Percentiles rank a stretch among this genome's conserved stretches.
Conservation (phyloP, 2,329 filamentous ascomycete species). For the Hymenoscyphus salicellus region DNA sequence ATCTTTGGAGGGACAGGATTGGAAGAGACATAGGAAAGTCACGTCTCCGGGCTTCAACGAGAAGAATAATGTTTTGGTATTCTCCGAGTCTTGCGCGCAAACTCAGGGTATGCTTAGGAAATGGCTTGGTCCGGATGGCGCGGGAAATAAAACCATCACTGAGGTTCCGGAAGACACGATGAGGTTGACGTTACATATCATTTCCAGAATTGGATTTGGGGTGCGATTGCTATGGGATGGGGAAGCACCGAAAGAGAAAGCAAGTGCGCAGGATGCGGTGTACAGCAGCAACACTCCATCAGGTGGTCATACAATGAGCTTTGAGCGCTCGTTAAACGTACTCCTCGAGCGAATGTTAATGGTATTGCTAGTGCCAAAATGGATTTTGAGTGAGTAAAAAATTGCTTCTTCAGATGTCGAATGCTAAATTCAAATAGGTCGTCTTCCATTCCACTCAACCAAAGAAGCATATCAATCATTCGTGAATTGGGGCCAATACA, state of each 20-base stretch:
- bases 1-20: slow-evolving; percentile 64
- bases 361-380: slow-evolving; percentile 50
- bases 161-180: slow-evolving; percentile 64
- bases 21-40: slow-evolving; percentile 71
- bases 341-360: slow-evolving; percentile 53
- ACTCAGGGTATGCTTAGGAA: slow-evolving; percentile 57
- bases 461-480: slow-evolving; percentile 46
- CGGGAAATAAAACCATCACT: slow-evolving; percentile 48
- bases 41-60: slow-evolving; percentile 73
- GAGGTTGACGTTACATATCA: slow-evolving; percentile 56
- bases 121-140: slow-evolving; percentile 49
- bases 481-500: slow-evolving; percentile 58
- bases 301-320: slow-evolving; percentile 51
- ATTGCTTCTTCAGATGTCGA: not conserved
- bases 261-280: slow-evolving; percentile 47
- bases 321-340: slow-evolving; percentile 51
- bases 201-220: slow-evolving; percentile 71
- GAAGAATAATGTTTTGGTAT: slow-evolving; percentile 67
- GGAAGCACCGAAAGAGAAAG: slow-evolving; percentile 47
- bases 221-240: slow-evolving; percentile 60
- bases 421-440: slow-evolving; percentile 29
- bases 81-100: slow-evolving; percentile 61
- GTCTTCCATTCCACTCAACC: slow-evolving; percentile 45
- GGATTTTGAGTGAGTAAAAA: slow-evolving; percentile 44
- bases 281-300: slow-evolving; percentile 31